Percentiles rank a stretch among this genome's conserved stretches.
Conservation (phyloP, 2,329 filamentous ascomycete genomes). For the Podosphaera fusca region DNA sequence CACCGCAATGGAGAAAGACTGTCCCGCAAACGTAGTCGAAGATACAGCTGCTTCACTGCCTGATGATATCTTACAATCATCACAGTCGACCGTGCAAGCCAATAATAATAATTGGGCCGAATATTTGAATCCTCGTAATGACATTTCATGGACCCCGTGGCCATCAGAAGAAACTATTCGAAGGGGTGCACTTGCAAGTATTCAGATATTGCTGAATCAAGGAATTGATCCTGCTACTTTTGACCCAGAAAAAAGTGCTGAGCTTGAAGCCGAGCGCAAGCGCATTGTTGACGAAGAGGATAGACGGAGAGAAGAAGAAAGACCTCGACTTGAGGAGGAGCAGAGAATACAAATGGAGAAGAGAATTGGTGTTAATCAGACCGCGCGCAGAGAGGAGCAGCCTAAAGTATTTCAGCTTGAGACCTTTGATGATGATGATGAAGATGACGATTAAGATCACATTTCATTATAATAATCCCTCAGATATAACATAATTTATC, state of each 20-base stretch:
- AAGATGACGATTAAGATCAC: constrained; percentile 5
- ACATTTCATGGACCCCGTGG: constrained; percentile 51
- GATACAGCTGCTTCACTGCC: constrained; percentile 8
- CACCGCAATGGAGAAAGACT: constrained; percentile 8
- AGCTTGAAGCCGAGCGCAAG: constrained; percentile 16
- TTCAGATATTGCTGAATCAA: constrained; percentile 36
- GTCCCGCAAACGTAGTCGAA: constrained; percentile 7
- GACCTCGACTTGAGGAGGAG: constrained; percentile 11
- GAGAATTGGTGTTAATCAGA: constrained; percentile 10
- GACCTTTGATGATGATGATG: constrained; percentile 20
- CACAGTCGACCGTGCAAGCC: constrained; percentile 6
- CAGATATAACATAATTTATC: no score
- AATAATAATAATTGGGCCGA: constrained; percentile 10
- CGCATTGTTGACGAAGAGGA: constrained; percentile 15
- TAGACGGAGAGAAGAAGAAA: constrained; percentile 13
- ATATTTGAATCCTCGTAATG: constrained; percentile 29
- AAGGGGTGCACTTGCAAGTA: constrained; percentile 39
- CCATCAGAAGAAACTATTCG: constrained; percentile 47
- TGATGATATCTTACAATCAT: constrained; percentile 2
- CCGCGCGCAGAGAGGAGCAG: constrained; percentile 11
- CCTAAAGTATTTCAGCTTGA: constrained; percentile 19
- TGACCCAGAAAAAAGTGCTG: constrained; percentile 25
- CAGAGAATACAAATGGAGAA: constrained; percentile 4
- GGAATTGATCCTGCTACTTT: constrained; percentile 37
- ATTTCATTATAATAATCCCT: no score